These are phyloP conservation scores for Daedaleopsis sinensis DNA, from an alignment of 768 basidiomycete species.

Conservation along the genomic window DNA sequence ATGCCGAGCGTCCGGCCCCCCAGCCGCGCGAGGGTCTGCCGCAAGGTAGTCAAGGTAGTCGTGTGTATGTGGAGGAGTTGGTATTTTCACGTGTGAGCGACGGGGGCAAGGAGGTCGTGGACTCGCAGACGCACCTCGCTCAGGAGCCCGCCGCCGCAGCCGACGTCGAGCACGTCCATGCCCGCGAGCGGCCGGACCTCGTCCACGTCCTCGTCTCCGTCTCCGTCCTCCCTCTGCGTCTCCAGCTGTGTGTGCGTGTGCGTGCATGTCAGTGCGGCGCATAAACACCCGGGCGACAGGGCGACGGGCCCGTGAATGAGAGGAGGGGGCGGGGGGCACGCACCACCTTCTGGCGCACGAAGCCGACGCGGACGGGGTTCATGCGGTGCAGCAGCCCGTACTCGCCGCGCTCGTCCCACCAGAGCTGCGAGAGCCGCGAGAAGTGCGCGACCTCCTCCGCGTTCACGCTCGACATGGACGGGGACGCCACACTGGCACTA, in stretches of 20 bases:
- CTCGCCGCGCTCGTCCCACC: conserved; percentile 97
- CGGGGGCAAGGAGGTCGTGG: not conserved
- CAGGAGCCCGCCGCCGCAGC: conserved; percentile 93
- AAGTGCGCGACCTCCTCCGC: conserved; percentile 85
- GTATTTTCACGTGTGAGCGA: not conserved
- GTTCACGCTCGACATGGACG: conserved; percentile 59
- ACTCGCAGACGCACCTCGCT: conserved; percentile 68
- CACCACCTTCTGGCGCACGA: conserved; percentile 74
- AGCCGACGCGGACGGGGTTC: conserved; percentile 89
- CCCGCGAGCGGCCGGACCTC: conserved; percentile 53
- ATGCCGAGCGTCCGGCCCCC: conserved; percentile 91
- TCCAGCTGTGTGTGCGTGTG: conserved; percentile 41
- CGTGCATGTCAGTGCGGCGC: not conserved
- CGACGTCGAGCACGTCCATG: conserved; percentile 82
- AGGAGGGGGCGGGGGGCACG: not conserved
- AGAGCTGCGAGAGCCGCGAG: conserved; percentile 83
- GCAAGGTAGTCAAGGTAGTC: too few species aligned
- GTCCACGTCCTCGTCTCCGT: conserved; percentile 34
- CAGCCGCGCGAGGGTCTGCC: conserved; percentile 83
- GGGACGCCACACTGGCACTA: too few species aligned
- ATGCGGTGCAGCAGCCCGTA: conserved; percentile 88
- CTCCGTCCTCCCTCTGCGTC: conserved; percentile 55
- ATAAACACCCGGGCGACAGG: too few species aligned
- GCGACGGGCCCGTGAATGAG: too few species aligned
- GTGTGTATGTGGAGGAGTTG: too few species aligned